Base-by-base conservation (phyloP, 106 monocot genomes). In the Dendrobium officinale region DNA sequence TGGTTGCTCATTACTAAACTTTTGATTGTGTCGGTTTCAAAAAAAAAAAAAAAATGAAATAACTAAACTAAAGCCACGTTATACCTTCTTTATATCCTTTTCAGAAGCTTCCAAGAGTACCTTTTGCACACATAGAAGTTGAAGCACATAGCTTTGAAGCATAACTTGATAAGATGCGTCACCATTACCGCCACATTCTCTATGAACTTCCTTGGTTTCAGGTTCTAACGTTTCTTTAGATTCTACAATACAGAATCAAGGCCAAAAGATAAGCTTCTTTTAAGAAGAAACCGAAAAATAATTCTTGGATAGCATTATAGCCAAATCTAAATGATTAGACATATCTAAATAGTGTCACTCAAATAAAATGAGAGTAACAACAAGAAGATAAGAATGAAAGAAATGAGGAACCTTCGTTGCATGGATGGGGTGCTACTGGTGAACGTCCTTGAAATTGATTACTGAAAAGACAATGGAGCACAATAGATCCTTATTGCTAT, bases 131-230 rank as follows among this genome's bases (percentile, higher is more conserved):
- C 85, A 89, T 26, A 89, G 83, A 79, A 90, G 89, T 74, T 87
- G 89, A 77, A 90, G 75, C 81, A 88, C 86, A 67, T 86, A 90
- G 79, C 90, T 93, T 79, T 86, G 85, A 16, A 90, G 88, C 90
- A 90, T 88, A 43, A 93, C 81, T 78, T 92, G 85, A 54, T 86
- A 83, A 13, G 88, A 79, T 27, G 77, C 22, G 22, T 79, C 75
- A 19, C 40, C 15, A 29, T 29, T 42, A 13, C 79, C 72, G 2
- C 77, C 70, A 54, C 77, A 58, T n/a, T 80, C 70, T 2, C 41
- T 76, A 31, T 18, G 80, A 68, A 29, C 26, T 72, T 37, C 37
- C 37, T 37, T 67, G 29, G 33, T 22, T 24, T 82, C 75, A 55
- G 80, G 1, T 66, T 67, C 85, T 31, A 24, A 29, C 8, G 70